Conservation (phyloP, 2,329 filamentous ascomycete species). For the Mariannaea elegans region DNA sequence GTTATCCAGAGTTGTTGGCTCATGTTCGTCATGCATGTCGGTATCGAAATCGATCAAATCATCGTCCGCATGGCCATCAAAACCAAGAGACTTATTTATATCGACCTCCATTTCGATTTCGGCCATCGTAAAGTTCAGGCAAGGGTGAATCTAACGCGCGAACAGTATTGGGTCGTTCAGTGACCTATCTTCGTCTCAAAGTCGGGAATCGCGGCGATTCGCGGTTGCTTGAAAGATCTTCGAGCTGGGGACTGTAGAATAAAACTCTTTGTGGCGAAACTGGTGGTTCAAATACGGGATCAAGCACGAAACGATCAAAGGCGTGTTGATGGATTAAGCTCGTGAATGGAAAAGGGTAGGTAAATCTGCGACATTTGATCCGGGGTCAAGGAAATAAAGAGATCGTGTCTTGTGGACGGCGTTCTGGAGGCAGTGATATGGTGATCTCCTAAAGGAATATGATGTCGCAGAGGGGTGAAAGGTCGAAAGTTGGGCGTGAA, state of each 20-base stretch:
- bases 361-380: slow-evolving; percentile 41
- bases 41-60: slow-evolving; percentile 52
- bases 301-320: slow-evolving; percentile 30
- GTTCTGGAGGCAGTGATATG: neutral
- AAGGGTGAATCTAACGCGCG: neutral
- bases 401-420: neutral
- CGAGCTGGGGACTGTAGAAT: no score
- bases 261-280: neutral
- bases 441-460: neutral
- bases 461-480: neutral
- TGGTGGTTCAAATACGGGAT: neutral
- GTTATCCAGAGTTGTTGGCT: slow-evolving; percentile 18
- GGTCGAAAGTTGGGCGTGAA: neutral
- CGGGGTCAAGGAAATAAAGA: neutral
- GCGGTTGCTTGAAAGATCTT: neutral
- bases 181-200: neutral
- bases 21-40: slow-evolving; percentile 41
- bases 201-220: neutral
- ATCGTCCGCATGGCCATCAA: slow-evolving; percentile 40
- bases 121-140: slow-evolving; percentile 31
- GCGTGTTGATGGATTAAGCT: slow-evolving; percentile 17
- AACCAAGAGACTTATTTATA: slow-evolving; percentile 34
- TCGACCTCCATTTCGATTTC: slow-evolving; percentile 47
- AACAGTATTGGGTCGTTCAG: no score
- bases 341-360: slow-evolving; percentile 22